Base-by-base conservation (phyloP, 257 asterid species). In the Jasminum sambac region DNA sequence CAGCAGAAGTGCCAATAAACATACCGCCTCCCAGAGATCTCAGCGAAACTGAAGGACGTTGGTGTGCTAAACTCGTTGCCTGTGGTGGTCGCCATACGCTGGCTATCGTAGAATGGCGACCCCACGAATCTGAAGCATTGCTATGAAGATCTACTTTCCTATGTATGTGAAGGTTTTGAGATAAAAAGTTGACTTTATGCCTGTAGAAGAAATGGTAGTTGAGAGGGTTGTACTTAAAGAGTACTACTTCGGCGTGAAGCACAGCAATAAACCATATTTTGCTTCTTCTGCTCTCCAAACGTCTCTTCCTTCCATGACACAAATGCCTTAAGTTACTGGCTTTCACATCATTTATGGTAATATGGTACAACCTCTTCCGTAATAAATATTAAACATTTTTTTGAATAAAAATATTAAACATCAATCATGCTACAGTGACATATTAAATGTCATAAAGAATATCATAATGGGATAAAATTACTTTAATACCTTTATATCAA, bases 1-100 rank as follows among this genome's bases (percentile, higher is more conserved):
- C 99, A 0, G 92, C 90, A 1, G 90, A 95, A 78, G 99, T 91
- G 58, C 98, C 99, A 34, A 80, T 88, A 80, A 71, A 85, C 81
- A 77, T 86, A 55, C 86, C 88, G 21, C 86, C 95, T 52, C 96
- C 90, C 4, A 72, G 42, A 58, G 85, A 79, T 72, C 68, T 75
- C 26, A 71, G 72, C 39, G 76, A 71, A 63, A 74, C 71, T 23
- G 85, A 81, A 64, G 96, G 89, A 34, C 77, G 81, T 14, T 95
- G 98, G 99, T 82, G 89, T 19, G 91, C 97, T 5, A 85, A 86
- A 68, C 85, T 84, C 0, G 98, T 91, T 19, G 99, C 99, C 46
- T 86, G 96, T 75, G 99, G 99, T 12, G 99, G 99, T 72, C 92
- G 99, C 74, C 99, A 91, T 74, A 91, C 99, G 0, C 72, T 91